These are phyloP conservation scores for Fusarium protoensiforme DNA, from an alignment of 2,329 filamentous ascomycete species.

Conservation along the genomic window DNA sequence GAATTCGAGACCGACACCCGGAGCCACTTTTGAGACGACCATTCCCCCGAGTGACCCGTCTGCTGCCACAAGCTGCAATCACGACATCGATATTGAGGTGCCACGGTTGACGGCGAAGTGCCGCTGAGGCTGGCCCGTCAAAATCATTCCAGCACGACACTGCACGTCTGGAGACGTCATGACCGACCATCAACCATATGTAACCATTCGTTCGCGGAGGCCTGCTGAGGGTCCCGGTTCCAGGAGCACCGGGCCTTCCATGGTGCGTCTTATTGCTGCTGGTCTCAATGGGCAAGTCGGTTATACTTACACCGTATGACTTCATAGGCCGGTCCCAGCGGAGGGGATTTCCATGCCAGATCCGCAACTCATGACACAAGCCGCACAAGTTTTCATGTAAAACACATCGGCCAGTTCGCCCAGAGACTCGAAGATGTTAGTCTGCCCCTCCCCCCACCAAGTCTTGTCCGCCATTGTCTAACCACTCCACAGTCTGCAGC, in stretches of 20 bases:
- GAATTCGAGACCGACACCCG: slow-evolving; percentile 10
- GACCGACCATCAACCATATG: slow-evolving; percentile 60
- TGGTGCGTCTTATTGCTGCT: slow-evolving; percentile 53
- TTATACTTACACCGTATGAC: slow-evolving; percentile 29
- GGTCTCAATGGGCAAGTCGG: background rate
- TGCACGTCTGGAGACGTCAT: slow-evolving; percentile 42
- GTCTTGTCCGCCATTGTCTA: background rate
- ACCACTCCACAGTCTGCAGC: slow-evolving; percentile 58
- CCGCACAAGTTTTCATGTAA: slow-evolving; percentile 68
- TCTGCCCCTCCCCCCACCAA: slow-evolving; percentile 21
- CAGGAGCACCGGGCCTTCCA: slow-evolving; percentile 58
- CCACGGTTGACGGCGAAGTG: slow-evolving; percentile 4
- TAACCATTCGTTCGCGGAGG: slow-evolving; percentile 63
- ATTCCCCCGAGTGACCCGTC: slow-evolving; percentile 11
- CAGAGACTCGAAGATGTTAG: slow-evolving; percentile 65
- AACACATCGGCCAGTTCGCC: slow-evolving; percentile 65
- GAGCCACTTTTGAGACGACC: slow-evolving; percentile 1
- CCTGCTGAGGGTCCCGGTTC: slow-evolving; percentile 58
- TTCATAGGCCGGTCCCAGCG: slow-evolving; percentile 27
- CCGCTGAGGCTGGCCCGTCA: slow-evolving; percentile 9
- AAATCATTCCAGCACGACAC: background rate
- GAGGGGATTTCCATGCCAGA: slow-evolving; percentile 43
- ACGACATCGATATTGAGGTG: slow-evolving; percentile 7
- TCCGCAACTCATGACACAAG: slow-evolving; percentile 67
- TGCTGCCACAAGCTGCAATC: slow-evolving; percentile 1